phyloP scores from a whole-genome alignment of 2,329 filamentous ascomycete species.

The Exophiala oligosperma region DNA sequence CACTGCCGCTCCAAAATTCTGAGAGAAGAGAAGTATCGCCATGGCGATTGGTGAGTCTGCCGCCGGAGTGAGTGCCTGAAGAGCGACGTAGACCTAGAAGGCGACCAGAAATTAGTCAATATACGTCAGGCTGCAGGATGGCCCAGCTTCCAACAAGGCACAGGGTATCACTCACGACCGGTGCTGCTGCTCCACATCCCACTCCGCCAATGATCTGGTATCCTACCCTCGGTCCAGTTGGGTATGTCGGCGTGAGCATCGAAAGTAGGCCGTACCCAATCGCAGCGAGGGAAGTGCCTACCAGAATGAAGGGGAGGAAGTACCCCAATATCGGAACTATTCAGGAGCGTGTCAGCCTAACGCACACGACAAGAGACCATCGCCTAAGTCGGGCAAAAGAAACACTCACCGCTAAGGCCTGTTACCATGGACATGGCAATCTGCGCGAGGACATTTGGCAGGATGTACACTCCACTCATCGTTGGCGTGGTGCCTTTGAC shows the following conservation, averaged over 20 bases:
- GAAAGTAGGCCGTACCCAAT: slow-evolving; percentile 28
- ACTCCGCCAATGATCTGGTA: slow-evolving; percentile 31
- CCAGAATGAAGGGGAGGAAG: slow-evolving; percentile 34
- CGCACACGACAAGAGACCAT: not conserved
- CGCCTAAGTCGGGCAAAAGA: not conserved
- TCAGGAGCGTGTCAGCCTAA: not conserved
- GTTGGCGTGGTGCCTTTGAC: slow-evolving; percentile 37
- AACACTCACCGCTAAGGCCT: not conserved
- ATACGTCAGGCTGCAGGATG: not conserved
- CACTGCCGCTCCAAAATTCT: slow-evolving; percentile 37
- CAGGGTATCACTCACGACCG: not conserved
- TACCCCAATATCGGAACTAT: slow-evolving; percentile 35
- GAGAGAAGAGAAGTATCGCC: slow-evolving; percentile 34
- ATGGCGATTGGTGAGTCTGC: slow-evolving; percentile 31
- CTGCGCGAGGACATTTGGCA: not conserved
- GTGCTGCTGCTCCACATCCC: not conserved
- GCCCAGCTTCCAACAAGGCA: not conserved
- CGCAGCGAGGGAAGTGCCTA: not conserved
- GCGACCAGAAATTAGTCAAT: not conserved
- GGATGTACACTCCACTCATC: slow-evolving; percentile 18
- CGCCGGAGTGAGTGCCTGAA: slow-evolving; percentile 30
- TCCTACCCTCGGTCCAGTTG: slow-evolving; percentile 31
- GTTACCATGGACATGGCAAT: not conserved
- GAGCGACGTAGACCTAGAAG: slow-evolving; percentile 30
- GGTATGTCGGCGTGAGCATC: slow-evolving; percentile 16